Base-by-base conservation (phyloP, 306 rosid genomes). In the Myrica gale region DNA sequence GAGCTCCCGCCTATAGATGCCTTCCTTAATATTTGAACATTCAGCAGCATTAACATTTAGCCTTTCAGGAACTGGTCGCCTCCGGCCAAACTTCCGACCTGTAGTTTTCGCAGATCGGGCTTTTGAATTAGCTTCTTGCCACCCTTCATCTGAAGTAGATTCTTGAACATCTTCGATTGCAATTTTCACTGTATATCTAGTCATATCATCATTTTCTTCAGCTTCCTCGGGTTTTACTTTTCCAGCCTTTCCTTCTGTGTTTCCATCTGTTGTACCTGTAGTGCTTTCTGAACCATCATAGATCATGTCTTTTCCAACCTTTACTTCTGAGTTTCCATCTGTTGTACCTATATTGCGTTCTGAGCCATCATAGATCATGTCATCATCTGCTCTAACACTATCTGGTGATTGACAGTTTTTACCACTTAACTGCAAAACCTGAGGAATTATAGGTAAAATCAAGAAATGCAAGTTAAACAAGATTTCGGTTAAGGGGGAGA, bases 41-140 rank as follows among this genome's bases (percentile, higher is more conserved):
- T 87, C 88, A 74, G 88, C 56, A 52, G 58, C 78, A 4, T 75
- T 83, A 50, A 87, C 72, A 9, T 68, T 85, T 67, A 92, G 88
- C 83, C 87, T 92, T 47, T 87, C 66, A 45, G 85, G 87, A 75
- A 48, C 87, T 42, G 89, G 93, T 72, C 72, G 86, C 70, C 83
- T 89, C 78, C 84, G 77, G 56, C 88, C 82, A 73, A 77, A 78
- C 81, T 88, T 95, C 74, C 90, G 85, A 42, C 83, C 85, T 44
- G 87, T 52, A 41, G 82, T 77, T 72, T 84, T 90, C 67, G 84
- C 88, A 13, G 90, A 89, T 42, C 96, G 74, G 60, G 93, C 96
- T 79, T 90, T 95, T 56, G 97, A 72, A 83, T 52, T 82, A 76
- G 98, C 97, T 86, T 95, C 98, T 87, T 95, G 97, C 98, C 98